Evolutionary conservation across 768 basidiomycete genomes (phyloP).

Genomic region (Serendipita sp.): DNA sequence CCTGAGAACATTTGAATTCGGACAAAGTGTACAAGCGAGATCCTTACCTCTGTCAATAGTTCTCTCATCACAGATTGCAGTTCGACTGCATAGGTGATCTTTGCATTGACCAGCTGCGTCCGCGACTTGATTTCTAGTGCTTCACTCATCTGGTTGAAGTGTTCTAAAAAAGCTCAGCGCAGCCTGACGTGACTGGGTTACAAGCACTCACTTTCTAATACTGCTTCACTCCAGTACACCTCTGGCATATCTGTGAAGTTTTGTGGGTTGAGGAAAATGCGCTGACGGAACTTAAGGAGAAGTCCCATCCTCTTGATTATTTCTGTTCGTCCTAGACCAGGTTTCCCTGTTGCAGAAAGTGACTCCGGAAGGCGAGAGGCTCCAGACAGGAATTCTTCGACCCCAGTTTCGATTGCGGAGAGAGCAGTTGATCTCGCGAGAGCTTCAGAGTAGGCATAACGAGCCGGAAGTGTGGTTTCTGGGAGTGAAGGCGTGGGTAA

Average conservation of each 20-base stretch:
- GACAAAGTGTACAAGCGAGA: background rate
- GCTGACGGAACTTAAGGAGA: constrained; percentile 82
- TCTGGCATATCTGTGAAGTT: constrained; percentile 82
- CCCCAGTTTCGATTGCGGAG: constrained; percentile 67
- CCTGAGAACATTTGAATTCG: constrained; percentile 29
- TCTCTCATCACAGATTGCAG: constrained; percentile 82
- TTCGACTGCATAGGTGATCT: constrained; percentile 82
- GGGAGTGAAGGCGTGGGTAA: constrained; percentile 29
- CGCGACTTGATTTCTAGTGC: constrained; percentile 79
- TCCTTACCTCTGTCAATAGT: constrained; percentile 61
- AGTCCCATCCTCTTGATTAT: constrained; percentile 88
- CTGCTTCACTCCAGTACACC: constrained; percentile 90
- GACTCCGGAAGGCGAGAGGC: constrained; percentile 67
- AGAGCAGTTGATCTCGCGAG: constrained; percentile 78
- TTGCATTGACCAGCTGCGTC: constrained; percentile 72
- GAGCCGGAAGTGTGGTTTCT: constrained; percentile 57
- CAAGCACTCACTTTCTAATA: constrained; percentile 50
- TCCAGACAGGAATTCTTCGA: constrained; percentile 70
- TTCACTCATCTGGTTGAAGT: constrained; percentile 70
- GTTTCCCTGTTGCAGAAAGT: constrained; percentile 64
- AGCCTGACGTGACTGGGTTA: background rate
- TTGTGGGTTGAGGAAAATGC: constrained; percentile 75
- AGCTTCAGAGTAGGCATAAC: constrained; percentile 85
- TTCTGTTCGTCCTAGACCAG: constrained; percentile 61
- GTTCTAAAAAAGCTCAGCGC: constrained; percentile 27